phyloP scores from a whole-genome alignment of 345 rosid species.

The Brassica cretica region DNA sequence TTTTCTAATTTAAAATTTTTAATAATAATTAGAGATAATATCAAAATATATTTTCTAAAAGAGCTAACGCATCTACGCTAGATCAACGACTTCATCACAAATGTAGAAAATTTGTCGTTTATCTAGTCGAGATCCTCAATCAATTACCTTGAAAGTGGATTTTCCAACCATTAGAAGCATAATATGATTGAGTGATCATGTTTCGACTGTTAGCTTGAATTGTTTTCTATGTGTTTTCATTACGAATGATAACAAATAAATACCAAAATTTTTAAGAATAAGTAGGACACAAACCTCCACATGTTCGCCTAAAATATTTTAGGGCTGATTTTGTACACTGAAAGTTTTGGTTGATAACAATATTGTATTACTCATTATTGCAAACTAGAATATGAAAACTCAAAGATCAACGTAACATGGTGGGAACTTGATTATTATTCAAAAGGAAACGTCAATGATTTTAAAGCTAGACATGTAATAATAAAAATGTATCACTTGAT shows the following conservation, averaged over 20 bases:
- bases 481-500: neutral
- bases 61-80: too few species aligned
- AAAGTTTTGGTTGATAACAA: neutral
- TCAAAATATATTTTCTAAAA: too few species aligned
- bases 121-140: too few species aligned
- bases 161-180: neutral
- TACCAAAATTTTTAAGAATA: neutral
- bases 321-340: neutral
- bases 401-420: neutral
- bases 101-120: too few species aligned
- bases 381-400: neutral
- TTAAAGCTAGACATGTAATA: neutral
- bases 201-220: neutral
- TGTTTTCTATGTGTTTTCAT: too few species aligned
- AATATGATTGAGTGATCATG: neutral
- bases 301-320: neutral
- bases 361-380: neutral
- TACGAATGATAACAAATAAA: neutral
- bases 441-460: neutral
- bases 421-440: neutral
- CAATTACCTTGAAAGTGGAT: neutral
- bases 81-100: too few species aligned
- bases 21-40: too few species aligned
- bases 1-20: too few species aligned
- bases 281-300: neutral